These are phyloP conservation scores for Didymella segeticola DNA, from an alignment of 2,329 filamentous ascomycete species.

Conservation along the genomic window DNA sequence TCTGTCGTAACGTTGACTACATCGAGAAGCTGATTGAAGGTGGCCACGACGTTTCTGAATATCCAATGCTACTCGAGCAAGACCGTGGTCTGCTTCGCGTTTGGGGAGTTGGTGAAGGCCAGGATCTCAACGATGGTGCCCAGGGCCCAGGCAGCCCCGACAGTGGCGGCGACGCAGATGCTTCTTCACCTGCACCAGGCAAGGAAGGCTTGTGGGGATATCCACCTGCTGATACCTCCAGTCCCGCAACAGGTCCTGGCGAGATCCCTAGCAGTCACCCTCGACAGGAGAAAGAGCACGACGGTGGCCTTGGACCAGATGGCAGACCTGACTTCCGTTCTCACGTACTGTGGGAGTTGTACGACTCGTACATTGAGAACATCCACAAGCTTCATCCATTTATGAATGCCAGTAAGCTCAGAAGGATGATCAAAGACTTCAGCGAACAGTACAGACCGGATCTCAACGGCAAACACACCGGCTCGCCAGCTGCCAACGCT, in stretches of 20 bases:
- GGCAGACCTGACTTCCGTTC: conserved; percentile 62
- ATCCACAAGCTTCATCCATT: conserved; percentile 71
- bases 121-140: conserved; percentile 62
- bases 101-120: conserved; percentile 80
- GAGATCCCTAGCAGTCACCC: conserved; percentile 37
- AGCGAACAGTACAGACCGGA: conserved; percentile 45
- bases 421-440: conserved; percentile 60
- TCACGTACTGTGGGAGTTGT: conserved; percentile 58
- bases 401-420: conserved; percentile 61
- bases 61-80: conserved; percentile 79
- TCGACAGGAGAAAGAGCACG: conserved; percentile 45
- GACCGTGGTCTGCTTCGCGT: conserved; percentile 75
- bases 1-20: conserved; percentile 59
- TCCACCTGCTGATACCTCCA: conserved; percentile 52
- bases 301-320: conserved; percentile 60
- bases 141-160: conserved; percentile 45
- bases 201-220: conserved; percentile 59
- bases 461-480: conserved; percentile 20
- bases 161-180: conserved; percentile 50
- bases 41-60: conserved; percentile 66
- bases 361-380: conserved; percentile 63
- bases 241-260: conserved; percentile 26
- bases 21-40: conserved; percentile 48
- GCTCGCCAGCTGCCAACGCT: conserved; percentile 32
- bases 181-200: conserved; percentile 50